Evolutionary conservation across 2,329 filamentous ascomycete genomes (phyloP).

Genomic region (Pseudogymnoascus sp.): DNA sequence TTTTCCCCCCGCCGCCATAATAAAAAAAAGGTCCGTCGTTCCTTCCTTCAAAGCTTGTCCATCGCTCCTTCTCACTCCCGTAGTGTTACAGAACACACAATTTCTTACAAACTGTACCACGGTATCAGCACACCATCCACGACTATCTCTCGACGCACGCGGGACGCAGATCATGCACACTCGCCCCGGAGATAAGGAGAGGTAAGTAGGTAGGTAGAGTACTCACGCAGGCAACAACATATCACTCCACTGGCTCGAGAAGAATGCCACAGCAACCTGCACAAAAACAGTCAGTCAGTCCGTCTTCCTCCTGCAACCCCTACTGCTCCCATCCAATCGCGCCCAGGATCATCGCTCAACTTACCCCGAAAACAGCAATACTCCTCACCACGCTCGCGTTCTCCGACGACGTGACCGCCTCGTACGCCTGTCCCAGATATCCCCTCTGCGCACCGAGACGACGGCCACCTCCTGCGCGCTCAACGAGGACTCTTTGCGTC

Average conservation of each 20-base stretch:
- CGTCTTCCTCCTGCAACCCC: constrained; percentile 9
- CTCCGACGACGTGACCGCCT: constrained; percentile 58
- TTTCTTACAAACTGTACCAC: not conserved
- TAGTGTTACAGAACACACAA: not conserved
- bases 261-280: constrained; percentile 59
- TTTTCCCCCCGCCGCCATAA: not conserved
- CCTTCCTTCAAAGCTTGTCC: not conserved
- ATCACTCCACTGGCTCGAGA: constrained; percentile 63
- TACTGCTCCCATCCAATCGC: not conserved
- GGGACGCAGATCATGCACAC: not conserved
- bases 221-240: constrained; percentile 59
- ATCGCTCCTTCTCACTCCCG: not conserved
- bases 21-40: not conserved
- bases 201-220: too few relatives aligned
- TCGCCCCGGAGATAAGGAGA: not conserved
- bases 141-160: not conserved
- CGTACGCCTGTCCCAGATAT: constrained; percentile 53
- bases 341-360: constrained; percentile 24
- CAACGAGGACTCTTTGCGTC: constrained; percentile 48
- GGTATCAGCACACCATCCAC: not conserved
- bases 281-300: constrained; percentile 16
- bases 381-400: constrained; percentile 65
- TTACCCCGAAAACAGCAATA: constrained; percentile 61
- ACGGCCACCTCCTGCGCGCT: constrained; percentile 38
- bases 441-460: constrained; percentile 41